Percentiles rank a stretch among this genome's conserved stretches.
Evolutionary conservation across 768 basidiomycete species (phyloP).

Genomic region (Tephrocybe sp.): DNA sequence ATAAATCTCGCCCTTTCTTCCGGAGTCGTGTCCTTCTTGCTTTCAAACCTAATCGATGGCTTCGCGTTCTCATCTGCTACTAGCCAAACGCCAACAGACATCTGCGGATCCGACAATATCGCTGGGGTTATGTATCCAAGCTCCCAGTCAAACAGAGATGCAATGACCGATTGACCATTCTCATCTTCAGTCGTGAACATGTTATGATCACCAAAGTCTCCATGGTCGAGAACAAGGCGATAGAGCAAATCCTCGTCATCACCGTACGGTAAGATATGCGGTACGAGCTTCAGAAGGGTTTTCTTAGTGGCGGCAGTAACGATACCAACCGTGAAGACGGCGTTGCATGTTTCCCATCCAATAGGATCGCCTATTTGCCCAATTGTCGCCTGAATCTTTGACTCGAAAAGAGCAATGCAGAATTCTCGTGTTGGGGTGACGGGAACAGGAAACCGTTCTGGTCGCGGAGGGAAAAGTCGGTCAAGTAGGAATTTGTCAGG

Average conservation of each 20-base stretch:
- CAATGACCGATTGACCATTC: neutral
- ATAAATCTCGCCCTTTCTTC: neutral
- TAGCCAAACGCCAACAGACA: neutral
- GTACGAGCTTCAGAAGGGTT: neutral
- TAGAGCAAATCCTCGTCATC: neutral
- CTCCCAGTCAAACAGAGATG: neutral
- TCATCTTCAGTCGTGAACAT: neutral
- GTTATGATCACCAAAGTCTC: neutral
- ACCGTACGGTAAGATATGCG: neutral
- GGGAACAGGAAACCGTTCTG: neutral
- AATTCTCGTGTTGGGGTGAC: constrained; percentile 3
- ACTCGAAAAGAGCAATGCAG: neutral
- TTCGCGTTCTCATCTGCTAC: neutral
- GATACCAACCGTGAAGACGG: neutral
- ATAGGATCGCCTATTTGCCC: neutral
- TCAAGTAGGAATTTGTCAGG: neutral
- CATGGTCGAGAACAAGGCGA: neutral
- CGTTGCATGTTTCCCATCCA: neutral
- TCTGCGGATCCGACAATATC: neutral
- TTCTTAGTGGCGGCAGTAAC: neutral
- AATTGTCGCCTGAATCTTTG: neutral
- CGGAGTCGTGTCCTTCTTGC: neutral
- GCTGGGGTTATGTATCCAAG: neutral
- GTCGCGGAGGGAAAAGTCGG: neutral
- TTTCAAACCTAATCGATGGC: neutral